Conservation (phyloP, 2,329 filamentous ascomycete species). For the Diaporthe destruens region DNA sequence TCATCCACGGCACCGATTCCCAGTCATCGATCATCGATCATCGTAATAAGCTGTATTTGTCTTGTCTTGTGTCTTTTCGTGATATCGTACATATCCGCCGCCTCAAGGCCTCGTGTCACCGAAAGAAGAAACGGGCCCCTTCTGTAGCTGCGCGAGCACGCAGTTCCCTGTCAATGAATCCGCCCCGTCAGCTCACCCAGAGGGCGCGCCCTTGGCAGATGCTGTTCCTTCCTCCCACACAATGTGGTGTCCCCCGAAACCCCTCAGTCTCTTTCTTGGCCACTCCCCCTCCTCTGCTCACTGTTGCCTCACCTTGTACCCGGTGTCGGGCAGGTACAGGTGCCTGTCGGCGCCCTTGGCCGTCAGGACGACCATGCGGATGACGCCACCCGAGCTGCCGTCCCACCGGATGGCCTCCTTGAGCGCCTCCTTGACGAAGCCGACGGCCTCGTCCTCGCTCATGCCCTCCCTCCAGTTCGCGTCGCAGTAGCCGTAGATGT, state of each 20-base stretch:
- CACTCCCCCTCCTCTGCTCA: conserved; percentile 50
- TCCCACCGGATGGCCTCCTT: conserved; percentile 99
- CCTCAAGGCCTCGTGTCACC: background rate
- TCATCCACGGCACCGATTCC: background rate
- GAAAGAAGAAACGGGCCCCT: background rate
- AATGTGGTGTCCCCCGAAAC: conserved; percentile 47
- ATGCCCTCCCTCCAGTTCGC: conserved; percentile 95
- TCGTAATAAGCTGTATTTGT: conserved; percentile 26
- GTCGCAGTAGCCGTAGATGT: conserved; percentile 99
- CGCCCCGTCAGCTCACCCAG: background rate
- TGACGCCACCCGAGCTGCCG: conserved; percentile 97
- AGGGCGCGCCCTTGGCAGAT: background rate
- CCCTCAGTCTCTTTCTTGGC: background rate
- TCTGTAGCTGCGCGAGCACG: background rate
- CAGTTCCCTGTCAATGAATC: background rate
- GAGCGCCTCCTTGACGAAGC: conserved; percentile 92
- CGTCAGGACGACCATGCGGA: conserved; percentile 96
- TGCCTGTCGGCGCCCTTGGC: conserved; percentile 90
- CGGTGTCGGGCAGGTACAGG: conserved; percentile 93
- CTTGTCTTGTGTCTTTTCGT: conserved; percentile 27
- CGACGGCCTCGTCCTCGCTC: conserved; percentile 89
- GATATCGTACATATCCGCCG: conserved; percentile 26
- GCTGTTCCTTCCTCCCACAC: conserved; percentile 10
- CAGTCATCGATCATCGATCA: no score
- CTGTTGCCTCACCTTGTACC: conserved; percentile 82